These are phyloP conservation scores for Leccinum proliferum DNA, from an alignment of 1,284 basidiomycete species.

Conservation along the genomic window DNA sequence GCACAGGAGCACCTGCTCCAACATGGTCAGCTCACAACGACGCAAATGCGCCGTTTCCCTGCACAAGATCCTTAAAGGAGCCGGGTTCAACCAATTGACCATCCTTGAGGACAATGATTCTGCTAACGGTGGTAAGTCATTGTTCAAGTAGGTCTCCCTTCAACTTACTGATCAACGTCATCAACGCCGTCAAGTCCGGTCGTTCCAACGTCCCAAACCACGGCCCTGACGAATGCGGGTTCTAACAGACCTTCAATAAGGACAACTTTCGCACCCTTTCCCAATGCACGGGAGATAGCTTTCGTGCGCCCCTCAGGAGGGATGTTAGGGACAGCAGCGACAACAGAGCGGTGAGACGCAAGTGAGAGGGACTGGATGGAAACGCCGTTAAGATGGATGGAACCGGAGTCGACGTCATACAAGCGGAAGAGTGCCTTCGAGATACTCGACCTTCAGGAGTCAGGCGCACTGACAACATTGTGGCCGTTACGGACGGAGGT, in stretches of 20 bases:
- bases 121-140: constrained; percentile 25
- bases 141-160: not conserved
- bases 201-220: constrained; percentile 75
- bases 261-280: constrained; percentile 83
- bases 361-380: constrained; percentile 82
- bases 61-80: constrained; percentile 66
- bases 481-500: constrained; percentile 73
- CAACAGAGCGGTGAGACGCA: constrained; percentile 43
- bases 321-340: constrained; percentile 81
- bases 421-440: constrained; percentile 84
- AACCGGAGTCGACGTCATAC: constrained; percentile 77
- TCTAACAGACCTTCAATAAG: constrained; percentile 79
- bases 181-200: constrained; percentile 37
- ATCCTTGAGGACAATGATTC: constrained; percentile 79
- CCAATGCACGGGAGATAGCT: constrained; percentile 80
- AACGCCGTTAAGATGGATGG: constrained; percentile 77
- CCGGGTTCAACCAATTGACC: constrained; percentile 80
- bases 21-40: constrained; percentile 71
- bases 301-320: constrained; percentile 85
- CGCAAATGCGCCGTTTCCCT: constrained; percentile 65
- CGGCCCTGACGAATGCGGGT: constrained; percentile 56
- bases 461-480: constrained; percentile 69
- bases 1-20: constrained; percentile 31
- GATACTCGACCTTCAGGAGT: constrained; percentile 79
- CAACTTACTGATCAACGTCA: constrained; percentile 51